Conservation (phyloP, 805 yeast species). For the Komagataella mondaviorum region DNA sequence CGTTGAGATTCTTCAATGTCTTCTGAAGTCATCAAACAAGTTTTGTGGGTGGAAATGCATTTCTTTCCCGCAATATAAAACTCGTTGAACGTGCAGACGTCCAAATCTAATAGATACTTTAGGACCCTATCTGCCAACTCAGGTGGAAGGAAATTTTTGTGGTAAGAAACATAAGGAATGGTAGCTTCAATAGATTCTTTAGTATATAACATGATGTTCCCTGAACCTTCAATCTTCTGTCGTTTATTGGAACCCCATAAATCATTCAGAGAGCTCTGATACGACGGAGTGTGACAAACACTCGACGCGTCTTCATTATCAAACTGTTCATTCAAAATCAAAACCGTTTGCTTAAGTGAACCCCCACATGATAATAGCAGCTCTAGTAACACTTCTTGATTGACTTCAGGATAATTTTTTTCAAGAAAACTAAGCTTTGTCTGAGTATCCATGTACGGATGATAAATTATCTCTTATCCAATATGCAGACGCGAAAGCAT, state of each 20-base stretch:
- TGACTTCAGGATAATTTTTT: conserved; percentile 27
- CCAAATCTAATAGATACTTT: conserved; percentile 24
- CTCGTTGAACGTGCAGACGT: conserved; percentile 24
- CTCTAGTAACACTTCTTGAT: conserved; percentile 29
- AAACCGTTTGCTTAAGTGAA: conserved; percentile 26
- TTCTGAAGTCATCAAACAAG: conserved; percentile 21
- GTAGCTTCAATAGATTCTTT: conserved; percentile 34
- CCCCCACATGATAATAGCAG: conserved; percentile 41
- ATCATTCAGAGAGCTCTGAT: conserved; percentile 1
- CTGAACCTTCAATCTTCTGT: not conserved
- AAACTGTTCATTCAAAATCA: conserved; percentile 24
- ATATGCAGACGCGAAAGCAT: not conserved
- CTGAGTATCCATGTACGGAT: conserved; percentile 18
- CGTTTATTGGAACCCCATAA: not conserved
- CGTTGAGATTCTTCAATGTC: conserved; percentile 5
- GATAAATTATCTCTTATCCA: not conserved
- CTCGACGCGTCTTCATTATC: not conserved
- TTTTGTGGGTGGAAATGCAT: conserved; percentile 44
- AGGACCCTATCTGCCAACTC: conserved; percentile 33
- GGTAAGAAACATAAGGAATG: conserved; percentile 38
- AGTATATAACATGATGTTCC: conserved; percentile 23
- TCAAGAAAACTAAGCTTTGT: conserved; percentile 22
- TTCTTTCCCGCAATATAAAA: conserved; percentile 53
- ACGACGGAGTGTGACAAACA: not conserved
- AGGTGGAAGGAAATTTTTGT: conserved; percentile 36